phyloP scores from a whole-genome alignment of 2,329 filamentous ascomycete genomes.

The Verticillium tricorpus region DNA sequence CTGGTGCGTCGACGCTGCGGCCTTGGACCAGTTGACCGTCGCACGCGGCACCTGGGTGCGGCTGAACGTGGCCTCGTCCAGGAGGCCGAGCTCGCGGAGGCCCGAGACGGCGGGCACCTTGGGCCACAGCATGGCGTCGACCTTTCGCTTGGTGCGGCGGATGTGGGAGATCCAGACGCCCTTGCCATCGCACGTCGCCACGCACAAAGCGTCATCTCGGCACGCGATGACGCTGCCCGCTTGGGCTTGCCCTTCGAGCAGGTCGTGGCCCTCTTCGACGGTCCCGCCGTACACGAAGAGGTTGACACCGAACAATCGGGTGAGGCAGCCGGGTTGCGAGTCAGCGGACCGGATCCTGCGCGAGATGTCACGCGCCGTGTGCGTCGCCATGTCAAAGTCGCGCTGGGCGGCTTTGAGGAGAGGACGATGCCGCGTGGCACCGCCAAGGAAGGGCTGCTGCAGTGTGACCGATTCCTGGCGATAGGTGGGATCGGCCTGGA shows the following conservation, averaged over 20 bases:
- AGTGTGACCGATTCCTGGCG: slow-evolving; percentile 22
- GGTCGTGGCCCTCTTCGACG: slow-evolving; percentile 25
- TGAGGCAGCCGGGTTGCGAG: slow-evolving; percentile 36
- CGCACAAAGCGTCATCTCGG: slow-evolving; percentile 29
- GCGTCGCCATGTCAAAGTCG: slow-evolving; percentile 27
- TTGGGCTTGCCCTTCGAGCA: slow-evolving; percentile 8
- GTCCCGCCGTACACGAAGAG: slow-evolving; percentile 36
- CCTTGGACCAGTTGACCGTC: slow-evolving; percentile 22
- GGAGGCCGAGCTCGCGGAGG: slow-evolving; percentile 26
- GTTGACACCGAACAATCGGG: slow-evolving; percentile 26
- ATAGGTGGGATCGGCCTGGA: slow-evolving; percentile 9
- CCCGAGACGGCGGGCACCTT: slow-evolving; percentile 32
- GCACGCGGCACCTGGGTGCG: slow-evolving; percentile 7
- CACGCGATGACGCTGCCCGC: slow-evolving; percentile 26
- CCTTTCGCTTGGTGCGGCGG: slow-evolving; percentile 30
- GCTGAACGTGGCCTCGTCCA: slow-evolving; percentile 16
- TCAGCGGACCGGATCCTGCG: slow-evolving; percentile 35
- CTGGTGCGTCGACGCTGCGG: slow-evolving; percentile 26
- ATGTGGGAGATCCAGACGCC: slow-evolving; percentile 37
- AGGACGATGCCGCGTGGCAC: slow-evolving; percentile 28
- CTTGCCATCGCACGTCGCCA: slow-evolving; percentile 31
- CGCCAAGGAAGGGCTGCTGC: slow-evolving; percentile 31
- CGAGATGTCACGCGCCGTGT: slow-evolving; percentile 31
- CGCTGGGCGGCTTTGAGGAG: slow-evolving; percentile 32
- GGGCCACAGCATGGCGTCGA: slow-evolving; percentile 32